Evolutionary conservation across 1,284 basidiomycete genomes (phyloP), one percentile per base, ranked within the genome.

Genomic region (Hemileia vastatrix): DNA sequence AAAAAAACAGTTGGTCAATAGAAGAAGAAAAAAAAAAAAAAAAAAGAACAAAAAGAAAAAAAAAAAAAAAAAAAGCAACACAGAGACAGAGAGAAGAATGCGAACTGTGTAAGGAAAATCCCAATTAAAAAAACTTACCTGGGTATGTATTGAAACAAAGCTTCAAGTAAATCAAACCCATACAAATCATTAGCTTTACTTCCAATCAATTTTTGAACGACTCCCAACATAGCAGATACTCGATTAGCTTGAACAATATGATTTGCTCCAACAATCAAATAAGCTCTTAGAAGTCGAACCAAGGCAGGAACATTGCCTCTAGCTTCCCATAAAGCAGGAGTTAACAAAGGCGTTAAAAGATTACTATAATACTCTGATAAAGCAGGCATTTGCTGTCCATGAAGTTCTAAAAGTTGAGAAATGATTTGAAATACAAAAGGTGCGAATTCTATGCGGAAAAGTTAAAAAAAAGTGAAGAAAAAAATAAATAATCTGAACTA

Each of bases 351-450:
- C 0, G 85, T 85, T 1, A 97, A 80, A 4, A 98, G 80, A 18
- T 81, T 78, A 36, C 85, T 83, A 78, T 97, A 98, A 62, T 86
- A 83, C 0, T 80, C 78, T 0, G 94, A 91, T 6, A 95, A 79
- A 24, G 19, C 75, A 71, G 43, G 67, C 70, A 4, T 78, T 74
- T 0, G 78, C 5, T 61, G 32, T 15, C 15, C 77, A 71, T 94
- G 92, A 6, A 90, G 79, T 68, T 93, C 89, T 40, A 99, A 85
- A 81, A 98, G 90, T 76, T 98, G 94, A 0, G 92, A 88, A 32
- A 97, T 83, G 68, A 98, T 84, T 75, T 98, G 95, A 81, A 98
- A 97, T 56, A 90, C 88, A 75, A 94, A 99, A 1, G 94, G 94
- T 57, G 95, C 87, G 75, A 96, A 98, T 78, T 97, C 94, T 90